Conservation (phyloP, 345 rosid genomes). For the Adansonia digitata region DNA sequence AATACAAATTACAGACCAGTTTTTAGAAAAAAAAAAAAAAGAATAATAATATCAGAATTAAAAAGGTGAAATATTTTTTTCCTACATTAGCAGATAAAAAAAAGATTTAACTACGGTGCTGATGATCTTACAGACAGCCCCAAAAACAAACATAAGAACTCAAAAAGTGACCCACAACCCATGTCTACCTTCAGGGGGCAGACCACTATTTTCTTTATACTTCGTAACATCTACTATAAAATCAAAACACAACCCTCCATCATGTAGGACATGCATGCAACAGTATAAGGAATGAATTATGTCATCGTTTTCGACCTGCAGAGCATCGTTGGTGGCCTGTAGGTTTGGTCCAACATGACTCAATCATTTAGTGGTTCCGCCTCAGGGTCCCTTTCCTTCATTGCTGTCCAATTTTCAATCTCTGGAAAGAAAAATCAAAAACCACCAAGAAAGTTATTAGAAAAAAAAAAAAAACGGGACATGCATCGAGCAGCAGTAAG, state of each 20-base stretch:
- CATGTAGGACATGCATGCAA: not conserved
- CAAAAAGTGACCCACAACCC: constrained; percentile 10
- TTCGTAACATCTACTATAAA: not conserved
- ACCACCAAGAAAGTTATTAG: not conserved
- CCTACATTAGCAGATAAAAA: not conserved
- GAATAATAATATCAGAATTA: not conserved
- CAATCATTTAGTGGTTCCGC: constrained; percentile 68
- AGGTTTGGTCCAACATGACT: constrained; percentile 10
- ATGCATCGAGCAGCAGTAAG: not conserved
- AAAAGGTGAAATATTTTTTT: not conserved
- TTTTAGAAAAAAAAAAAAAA: not conserved
- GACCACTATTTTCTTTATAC: constrained; percentile 20
- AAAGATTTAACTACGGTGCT: not conserved
- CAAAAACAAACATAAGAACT: constrained; percentile 5
- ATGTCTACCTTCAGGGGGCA: constrained; percentile 5
- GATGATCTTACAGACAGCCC: constrained; percentile 10
- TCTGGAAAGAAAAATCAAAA: constrained; percentile 34
- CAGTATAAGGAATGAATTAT: constrained; percentile 9
- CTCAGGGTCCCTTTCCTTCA: constrained; percentile 59
- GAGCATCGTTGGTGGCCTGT: not conserved
- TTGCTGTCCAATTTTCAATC: constrained; percentile 47
- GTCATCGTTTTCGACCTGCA: constrained; percentile 5
- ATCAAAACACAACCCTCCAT: constrained; percentile 11
- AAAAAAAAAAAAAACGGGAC: not conserved
- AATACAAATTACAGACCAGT: not conserved